Percentiles rank a stretch among this genome's conserved stretches.
These are phyloP conservation scores for Pelargonium nanum DNA, from an alignment of 345 rosid genomes.

Conservation along the genomic window DNA sequence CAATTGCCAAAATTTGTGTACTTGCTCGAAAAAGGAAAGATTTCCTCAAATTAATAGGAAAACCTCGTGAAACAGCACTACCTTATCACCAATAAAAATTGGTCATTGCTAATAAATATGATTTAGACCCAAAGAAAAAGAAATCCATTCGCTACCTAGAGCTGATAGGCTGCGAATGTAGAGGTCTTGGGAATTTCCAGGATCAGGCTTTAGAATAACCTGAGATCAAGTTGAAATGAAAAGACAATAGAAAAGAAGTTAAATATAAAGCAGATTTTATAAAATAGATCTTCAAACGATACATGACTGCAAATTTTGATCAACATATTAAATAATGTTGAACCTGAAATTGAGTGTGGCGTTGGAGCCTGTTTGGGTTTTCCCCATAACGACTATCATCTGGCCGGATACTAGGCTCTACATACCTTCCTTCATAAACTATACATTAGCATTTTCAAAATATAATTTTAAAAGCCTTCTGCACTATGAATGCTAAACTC, in stretches of 20 bases:
- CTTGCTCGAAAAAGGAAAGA: too few relatives aligned
- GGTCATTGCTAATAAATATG: too few relatives aligned
- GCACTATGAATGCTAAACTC: background rate
- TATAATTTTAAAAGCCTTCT: background rate
- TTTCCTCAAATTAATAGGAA: too few relatives aligned
- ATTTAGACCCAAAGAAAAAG: too few relatives aligned
- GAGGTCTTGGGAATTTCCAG: slow-evolving; percentile 91
- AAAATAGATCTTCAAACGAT: background rate
- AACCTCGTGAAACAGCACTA: too few relatives aligned
- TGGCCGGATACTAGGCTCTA: slow-evolving; percentile 91
- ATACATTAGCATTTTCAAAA: slow-evolving; percentile 3
- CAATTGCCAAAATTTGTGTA: too few relatives aligned
- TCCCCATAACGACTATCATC: slow-evolving; percentile 96
- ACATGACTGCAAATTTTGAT: background rate
- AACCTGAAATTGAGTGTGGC: slow-evolving; percentile 96
- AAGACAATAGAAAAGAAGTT: background rate
- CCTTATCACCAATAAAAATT: too few relatives aligned
- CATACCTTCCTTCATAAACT: slow-evolving; percentile 38
- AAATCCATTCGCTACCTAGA: slow-evolving; percentile 41
- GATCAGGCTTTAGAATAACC: slow-evolving; percentile 95
- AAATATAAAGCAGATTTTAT: background rate
- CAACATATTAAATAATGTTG: slow-evolving; percentile 4
- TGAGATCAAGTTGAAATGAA: slow-evolving; percentile 21
- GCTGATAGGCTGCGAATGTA: slow-evolving; percentile 84
- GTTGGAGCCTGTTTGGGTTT: slow-evolving; percentile 93